phyloP scores from a whole-genome alignment of 2,329 filamentous ascomycete genomes.

The Alternaria sp. region DNA sequence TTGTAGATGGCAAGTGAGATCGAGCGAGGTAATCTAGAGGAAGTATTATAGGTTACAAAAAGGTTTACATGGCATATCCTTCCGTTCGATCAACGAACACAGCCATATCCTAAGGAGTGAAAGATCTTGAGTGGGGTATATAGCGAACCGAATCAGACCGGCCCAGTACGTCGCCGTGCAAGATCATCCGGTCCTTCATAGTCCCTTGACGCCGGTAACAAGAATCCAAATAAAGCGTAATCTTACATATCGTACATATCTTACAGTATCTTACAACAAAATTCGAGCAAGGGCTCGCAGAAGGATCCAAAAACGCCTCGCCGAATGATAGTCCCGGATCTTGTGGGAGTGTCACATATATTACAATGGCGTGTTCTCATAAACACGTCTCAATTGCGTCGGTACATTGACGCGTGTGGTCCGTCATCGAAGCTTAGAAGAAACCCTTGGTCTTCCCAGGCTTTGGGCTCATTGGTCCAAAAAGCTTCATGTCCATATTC shows the following conservation, averaged over 20 bases:
- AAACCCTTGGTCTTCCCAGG: conserved; percentile 19
- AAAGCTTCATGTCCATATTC: conserved; percentile 34
- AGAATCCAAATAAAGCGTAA: neutral
- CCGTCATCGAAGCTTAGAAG: neutral
- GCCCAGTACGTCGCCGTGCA: conserved; percentile 9
- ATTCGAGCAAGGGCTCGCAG: neutral
- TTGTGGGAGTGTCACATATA: conserved; percentile 11
- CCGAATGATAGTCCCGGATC: conserved; percentile 2
- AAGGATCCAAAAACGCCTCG: conserved; percentile 7
- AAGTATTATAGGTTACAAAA: conserved; percentile 15
- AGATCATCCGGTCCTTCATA: conserved; percentile 4
- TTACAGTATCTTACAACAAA: conserved; percentile 2
- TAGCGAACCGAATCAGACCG: conserved; percentile 10
- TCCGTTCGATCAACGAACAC: conserved; percentile 10
- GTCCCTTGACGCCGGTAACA: neutral
- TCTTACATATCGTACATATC: conserved; percentile 14
- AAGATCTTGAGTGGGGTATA: conserved; percentile 22
- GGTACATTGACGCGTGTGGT: neutral
- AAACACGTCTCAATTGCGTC: conserved; percentile 4
- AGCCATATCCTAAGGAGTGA: neutral
- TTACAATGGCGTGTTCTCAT: conserved; percentile 13
- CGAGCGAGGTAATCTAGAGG: neutral
- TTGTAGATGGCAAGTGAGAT: neutral
- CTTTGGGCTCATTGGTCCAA: conserved; percentile 30
- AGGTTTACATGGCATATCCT: neutral